phyloP scores from a whole-genome alignment of 305 asterid genomes.

The Stenogyne calaminthoides region DNA sequence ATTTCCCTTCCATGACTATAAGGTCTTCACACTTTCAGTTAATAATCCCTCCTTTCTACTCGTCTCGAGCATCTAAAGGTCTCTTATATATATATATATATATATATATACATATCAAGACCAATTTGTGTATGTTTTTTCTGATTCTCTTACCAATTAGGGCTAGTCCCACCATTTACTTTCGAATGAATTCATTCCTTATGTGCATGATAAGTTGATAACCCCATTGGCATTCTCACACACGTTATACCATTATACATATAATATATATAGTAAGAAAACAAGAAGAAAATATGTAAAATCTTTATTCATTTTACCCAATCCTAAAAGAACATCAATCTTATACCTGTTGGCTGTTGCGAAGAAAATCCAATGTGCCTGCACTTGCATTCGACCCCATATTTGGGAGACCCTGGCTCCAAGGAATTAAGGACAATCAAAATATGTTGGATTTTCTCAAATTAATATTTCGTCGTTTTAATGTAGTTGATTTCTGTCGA shows the following conservation, averaged over 20 bases:
- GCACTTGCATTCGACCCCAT: constrained; percentile 69
- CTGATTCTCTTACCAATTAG: background rate
- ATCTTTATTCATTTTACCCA: constrained; percentile 11
- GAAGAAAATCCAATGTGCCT: constrained; percentile 84
- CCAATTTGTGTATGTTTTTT: background rate
- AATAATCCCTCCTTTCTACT: background rate
- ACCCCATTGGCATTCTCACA: background rate
- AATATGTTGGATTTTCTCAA: background rate
- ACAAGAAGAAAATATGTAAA: background rate
- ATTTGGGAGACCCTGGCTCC: constrained; percentile 73
- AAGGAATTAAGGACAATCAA: constrained; percentile 27
- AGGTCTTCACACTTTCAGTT: background rate
- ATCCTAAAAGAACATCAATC: background rate
- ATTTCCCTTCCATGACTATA: background rate
- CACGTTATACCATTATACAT: background rate
- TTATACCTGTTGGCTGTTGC: constrained; percentile 79
- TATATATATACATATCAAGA: background rate
- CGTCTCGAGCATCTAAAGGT: background rate
- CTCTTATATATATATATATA: background rate
- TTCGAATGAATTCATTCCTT: background rate
- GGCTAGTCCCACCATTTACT: background rate
- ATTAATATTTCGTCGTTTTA: background rate
- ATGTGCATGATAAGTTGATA: background rate
- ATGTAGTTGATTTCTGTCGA: background rate
- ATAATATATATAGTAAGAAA: background rate